Evolutionary conservation across 2,329 filamentous ascomycete species (phyloP), one percentile per base, ranked within the genome.

Genomic region (Chalaropsis ovoidea): DNA sequence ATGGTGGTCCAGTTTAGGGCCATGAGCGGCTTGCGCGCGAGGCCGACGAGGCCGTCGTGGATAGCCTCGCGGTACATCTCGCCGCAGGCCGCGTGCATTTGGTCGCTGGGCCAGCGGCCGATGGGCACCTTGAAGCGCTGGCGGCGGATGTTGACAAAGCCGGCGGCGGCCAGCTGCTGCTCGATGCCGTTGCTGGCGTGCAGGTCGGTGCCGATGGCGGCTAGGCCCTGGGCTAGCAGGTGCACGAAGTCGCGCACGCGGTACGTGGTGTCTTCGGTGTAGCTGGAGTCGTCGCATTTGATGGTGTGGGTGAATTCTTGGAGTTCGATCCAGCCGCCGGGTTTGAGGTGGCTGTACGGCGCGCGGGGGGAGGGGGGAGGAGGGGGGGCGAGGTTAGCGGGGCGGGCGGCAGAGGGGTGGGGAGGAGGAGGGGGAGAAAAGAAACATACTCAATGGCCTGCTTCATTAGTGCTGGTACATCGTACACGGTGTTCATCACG

Each of bases 241-340:
- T 70, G 70, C 31, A 77, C 69, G 67, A 79, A 81, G 69, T 81
- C 79, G 27, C 78, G 75, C 70, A 78, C 75, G 5, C 79, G 78
- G 63, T 79, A 81, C 3, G 76, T 75, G 0, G 74, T 75, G 22
- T 74, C 70, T 17, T 71, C 69, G 0, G 71, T 71, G 49, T 78
- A 77, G 0, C 77, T 76, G 54, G 70, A 61, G 72, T 82, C 80
- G 70, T 82, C 79, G 70, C 76, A 77, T 10, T 73, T 72, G 2
- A 77, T 72, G 13, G 69, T 69, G 69, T 76, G 76, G 49, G 76
- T 72, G 49, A 81, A 75, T 49, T 82, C 80, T 66, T 80, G 77
- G 27, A 81, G 69, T 69, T 82, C 80, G 31, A 82, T 73, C 65
- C 77, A 81, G 31, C 79, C 80, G 39, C 80, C 80, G 0, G 80